phyloP scores from a whole-genome alignment of 495 filamentous ascomycete species.

The Neurospora sp. region DNA sequence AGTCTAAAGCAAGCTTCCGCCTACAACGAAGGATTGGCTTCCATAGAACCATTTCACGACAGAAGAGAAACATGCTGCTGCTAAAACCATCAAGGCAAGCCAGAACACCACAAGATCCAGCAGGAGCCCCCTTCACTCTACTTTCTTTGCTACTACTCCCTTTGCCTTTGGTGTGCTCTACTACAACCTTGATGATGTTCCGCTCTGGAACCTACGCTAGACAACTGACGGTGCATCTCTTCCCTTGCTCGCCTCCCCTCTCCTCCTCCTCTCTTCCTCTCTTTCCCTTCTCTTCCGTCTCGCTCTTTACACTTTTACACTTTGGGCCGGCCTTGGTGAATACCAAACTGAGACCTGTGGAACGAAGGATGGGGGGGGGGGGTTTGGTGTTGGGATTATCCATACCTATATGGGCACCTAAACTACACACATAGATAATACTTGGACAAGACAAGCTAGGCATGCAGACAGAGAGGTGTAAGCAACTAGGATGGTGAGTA shows the following conservation, averaged over 20 bases:
- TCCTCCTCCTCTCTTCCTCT: neutral
- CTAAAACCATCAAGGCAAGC: neutral
- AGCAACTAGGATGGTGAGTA: neutral
- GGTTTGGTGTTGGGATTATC: neutral
- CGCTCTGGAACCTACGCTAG: neutral
- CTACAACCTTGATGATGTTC: neutral
- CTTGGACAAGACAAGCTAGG: neutral
- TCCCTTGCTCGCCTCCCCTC: neutral
- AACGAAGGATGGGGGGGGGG: neutral
- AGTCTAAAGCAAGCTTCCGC: neutral
- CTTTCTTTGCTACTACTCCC: too few species aligned
- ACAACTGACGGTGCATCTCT: neutral
- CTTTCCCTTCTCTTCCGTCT: neutral
- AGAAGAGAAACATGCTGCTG: neutral
- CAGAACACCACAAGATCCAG: neutral
- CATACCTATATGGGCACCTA: neutral
- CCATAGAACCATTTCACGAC: neutral
- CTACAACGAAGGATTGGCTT: neutral
- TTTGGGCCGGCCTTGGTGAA: neutral
- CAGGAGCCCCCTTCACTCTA: neutral
- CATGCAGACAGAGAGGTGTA: neutral
- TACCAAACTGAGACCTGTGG: neutral
- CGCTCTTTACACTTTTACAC: neutral
- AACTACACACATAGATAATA: neutral
- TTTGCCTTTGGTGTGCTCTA: too few species aligned